phyloP scores from a whole-genome alignment of 1,284 basidiomycete species.

The Cerrena zonata region DNA sequence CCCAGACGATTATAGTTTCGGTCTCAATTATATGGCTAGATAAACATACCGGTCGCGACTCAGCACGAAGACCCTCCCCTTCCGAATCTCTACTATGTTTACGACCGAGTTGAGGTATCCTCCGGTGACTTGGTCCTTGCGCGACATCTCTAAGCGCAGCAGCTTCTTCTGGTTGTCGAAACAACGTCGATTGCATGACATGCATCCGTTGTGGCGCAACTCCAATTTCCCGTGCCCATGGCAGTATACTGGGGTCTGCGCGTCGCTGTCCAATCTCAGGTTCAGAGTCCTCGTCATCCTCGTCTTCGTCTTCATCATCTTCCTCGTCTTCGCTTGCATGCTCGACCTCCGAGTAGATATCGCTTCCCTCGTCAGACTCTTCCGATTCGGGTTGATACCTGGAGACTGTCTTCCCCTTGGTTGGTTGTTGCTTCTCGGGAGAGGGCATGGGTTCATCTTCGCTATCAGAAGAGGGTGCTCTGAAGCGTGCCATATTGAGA shows the following conservation, averaged over 20 bases:
- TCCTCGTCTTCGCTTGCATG: conserved; percentile 10
- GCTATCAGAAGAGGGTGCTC: conserved; percentile 22
- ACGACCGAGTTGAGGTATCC: conserved; percentile 39
- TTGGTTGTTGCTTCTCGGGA: not conserved
- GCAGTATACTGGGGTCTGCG: conserved; percentile 29
- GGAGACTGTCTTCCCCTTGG: not conserved
- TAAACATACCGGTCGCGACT: conserved; percentile 56
- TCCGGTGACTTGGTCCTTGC: conserved; percentile 31
- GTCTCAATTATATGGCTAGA: too few species aligned
- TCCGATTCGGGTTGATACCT: not conserved
- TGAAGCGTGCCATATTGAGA: conserved; percentile 22
- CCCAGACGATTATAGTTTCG: too few species aligned
- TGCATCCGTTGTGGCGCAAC: conserved; percentile 79
- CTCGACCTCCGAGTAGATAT: not conserved
- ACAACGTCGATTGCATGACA: conserved; percentile 87
- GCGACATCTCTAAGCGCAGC: conserved; percentile 50
- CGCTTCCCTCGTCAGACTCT: not conserved
- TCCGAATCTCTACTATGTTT: conserved; percentile 76
- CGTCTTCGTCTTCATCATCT: conserved; percentile 15
- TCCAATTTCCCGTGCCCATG: conserved; percentile 67
- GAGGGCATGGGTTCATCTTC: conserved; percentile 15
- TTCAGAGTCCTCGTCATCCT: conserved; percentile 12
- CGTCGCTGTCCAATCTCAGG: not conserved
- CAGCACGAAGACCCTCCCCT: conserved; percentile 57
- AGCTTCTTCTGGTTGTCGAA: conserved; percentile 67